Conservation (phyloP, 23 red algal genomes). For the Pyropia haitanensis region DNA sequence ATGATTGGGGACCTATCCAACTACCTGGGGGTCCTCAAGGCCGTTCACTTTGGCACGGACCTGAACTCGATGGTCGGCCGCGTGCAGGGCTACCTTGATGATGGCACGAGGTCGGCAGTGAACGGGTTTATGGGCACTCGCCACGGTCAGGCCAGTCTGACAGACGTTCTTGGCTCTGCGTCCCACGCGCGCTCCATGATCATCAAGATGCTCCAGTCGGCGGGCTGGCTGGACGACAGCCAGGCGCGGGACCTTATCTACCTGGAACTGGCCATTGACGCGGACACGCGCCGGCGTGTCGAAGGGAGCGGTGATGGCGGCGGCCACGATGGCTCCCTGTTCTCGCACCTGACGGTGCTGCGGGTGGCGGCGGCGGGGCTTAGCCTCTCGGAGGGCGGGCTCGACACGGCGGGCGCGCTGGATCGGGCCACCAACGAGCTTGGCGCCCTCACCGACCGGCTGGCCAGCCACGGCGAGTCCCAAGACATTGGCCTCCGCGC, state of each 20-base stretch:
- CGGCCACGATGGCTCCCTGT: constrained; percentile 59
- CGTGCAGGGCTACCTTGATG: constrained; percentile 47
- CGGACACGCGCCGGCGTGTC: constrained; percentile 39
- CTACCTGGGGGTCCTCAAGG: constrained; percentile 57
- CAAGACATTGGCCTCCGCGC: constrained; percentile 75
- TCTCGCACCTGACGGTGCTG: constrained; percentile 43
- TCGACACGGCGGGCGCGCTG: constrained; percentile 43
- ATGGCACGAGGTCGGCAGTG: constrained; percentile 25
- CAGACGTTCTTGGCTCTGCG: constrained; percentile 41
- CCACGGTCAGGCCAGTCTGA: constrained; percentile 7
- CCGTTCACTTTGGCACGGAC: constrained; percentile 84
- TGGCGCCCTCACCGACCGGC: constrained; percentile 28
- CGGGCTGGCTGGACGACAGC: constrained; percentile 29
- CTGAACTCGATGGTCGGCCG: constrained; percentile 62
- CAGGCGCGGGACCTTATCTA: constrained; percentile 64
- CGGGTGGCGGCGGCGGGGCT: constrained; percentile 25
- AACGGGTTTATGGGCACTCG: constrained; percentile 51
- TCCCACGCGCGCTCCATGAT: constrained; percentile 28
- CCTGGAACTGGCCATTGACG: constrained; percentile 73
- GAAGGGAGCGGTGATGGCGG: constrained; percentile 26
- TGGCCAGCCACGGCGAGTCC: constrained; percentile 58
- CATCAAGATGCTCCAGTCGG: constrained; percentile 34
- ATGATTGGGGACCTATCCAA: constrained; percentile 56
- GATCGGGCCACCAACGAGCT: constrained; percentile 41
- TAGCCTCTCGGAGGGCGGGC: constrained; percentile 31